Conservation (phyloP, 2,329 filamentous ascomycete genomes). For the Hypoxylon sp. region DNA sequence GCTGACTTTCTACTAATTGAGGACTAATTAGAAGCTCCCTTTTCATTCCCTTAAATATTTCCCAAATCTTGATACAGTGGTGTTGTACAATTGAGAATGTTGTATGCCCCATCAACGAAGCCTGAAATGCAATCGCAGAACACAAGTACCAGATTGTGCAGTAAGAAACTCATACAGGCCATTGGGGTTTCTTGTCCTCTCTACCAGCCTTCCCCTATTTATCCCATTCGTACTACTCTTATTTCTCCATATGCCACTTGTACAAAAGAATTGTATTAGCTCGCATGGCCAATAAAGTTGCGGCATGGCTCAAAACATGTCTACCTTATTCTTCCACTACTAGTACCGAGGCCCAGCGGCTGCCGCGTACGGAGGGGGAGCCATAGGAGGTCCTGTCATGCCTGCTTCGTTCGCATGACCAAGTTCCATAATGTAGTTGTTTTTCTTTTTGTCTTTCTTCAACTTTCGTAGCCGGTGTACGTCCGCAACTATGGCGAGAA, state of each 20-base stretch:
- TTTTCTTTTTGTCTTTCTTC: conserved; percentile 16
- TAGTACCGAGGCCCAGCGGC: conserved; percentile 6
- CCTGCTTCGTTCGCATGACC: conserved; percentile 8
- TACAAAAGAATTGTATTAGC: not conserved
- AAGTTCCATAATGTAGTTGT: conserved; percentile 21
- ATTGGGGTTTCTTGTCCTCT: not conserved
- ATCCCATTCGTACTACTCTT: not conserved
- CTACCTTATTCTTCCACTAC: not conserved
- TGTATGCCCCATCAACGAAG: not conserved
- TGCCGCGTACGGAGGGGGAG: conserved; percentile 34
- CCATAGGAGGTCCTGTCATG: not conserved
- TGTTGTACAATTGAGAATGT: conserved; percentile 1
- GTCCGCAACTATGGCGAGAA: conserved; percentile 22
- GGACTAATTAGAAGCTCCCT: not conserved
- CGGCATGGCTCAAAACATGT: not conserved
- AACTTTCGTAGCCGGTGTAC: conserved; percentile 16
- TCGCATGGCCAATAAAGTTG: too few relatives aligned
- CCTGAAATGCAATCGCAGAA: not conserved
- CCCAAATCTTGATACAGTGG: not conserved
- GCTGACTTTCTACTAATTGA: too few relatives aligned
- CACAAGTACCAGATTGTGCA: not conserved
- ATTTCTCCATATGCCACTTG: not conserved
- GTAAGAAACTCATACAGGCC: not conserved
- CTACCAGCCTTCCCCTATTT: not conserved
- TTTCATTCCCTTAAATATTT: not conserved